These are phyloP conservation scores for Cadophora sp. DNA, from an alignment of 2,329 filamentous ascomycete species.

Conservation along the genomic window DNA sequence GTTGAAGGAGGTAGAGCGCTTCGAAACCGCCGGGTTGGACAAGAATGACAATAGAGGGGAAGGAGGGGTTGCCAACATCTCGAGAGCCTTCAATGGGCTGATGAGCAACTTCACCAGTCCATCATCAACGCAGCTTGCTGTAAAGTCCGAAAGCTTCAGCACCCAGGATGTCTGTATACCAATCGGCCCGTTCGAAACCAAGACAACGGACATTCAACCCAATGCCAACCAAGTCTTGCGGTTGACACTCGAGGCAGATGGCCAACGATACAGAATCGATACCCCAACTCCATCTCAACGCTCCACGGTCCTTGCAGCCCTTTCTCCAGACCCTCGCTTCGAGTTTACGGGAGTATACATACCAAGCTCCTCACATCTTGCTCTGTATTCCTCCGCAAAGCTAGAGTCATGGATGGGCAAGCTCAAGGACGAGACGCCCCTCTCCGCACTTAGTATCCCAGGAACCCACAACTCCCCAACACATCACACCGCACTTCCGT, in stretches of 20 bases:
- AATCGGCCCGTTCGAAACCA: constrained; percentile 72
- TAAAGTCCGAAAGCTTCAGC: constrained; percentile 66
- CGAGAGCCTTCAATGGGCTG: constrained; percentile 53
- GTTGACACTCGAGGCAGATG: constrained; percentile 73
- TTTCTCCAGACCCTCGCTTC: constrained; percentile 57
- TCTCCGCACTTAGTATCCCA: constrained; percentile 86
- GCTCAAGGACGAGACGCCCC: constrained; percentile 72
- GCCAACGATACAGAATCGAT: constrained; percentile 74
- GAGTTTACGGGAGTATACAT: constrained; percentile 73
- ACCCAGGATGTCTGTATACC: constrained; percentile 67
- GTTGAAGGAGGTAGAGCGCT: constrained; percentile 76
- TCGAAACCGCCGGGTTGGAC: constrained; percentile 58
- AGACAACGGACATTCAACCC: constrained; percentile 66
- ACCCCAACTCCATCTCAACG: constrained; percentile 67
- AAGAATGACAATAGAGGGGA: constrained; percentile 36
- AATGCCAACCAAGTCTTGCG: constrained; percentile 72
- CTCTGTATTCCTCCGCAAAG: constrained; percentile 74
- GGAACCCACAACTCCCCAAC: constrained; percentile 97
- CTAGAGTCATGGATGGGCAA: constrained; percentile 82
- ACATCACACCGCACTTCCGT: constrained; percentile 82
- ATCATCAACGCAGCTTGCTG: constrained; percentile 46
- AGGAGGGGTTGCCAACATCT: constrained; percentile 49
- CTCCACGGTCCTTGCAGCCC: constrained; percentile 65
- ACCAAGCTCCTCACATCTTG: constrained; percentile 58
- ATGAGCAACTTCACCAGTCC: constrained; percentile 53